Evolutionary conservation across 2,329 filamentous ascomycete genomes (phyloP), one percentile per base, ranked within the genome.

Genomic region (Xylariaceae sp.): DNA sequence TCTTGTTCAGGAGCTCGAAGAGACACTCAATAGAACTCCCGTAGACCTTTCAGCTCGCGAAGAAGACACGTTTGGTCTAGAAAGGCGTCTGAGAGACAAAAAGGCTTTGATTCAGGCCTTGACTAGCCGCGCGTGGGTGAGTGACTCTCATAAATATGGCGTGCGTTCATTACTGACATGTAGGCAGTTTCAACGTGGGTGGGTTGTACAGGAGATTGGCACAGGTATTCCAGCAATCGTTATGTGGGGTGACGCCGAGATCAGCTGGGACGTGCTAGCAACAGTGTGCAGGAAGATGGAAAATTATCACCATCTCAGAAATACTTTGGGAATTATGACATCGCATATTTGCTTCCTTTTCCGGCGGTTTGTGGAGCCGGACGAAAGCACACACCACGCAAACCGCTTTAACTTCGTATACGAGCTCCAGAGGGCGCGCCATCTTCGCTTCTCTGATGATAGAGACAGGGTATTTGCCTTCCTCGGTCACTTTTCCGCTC

Each of bases 391-490:
- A 3, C 46, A 31, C 17, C 46, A 44, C 15, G 41, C 41, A 35
- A 48, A 44, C 35, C n/a, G 46, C 2, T 19, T 44, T 17, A 48
- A 19, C 22, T 49, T 45, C 27, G 11, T 49, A 10, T 49, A 49
- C 11, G 47, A 49, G 30, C 42, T 44, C 1, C 47, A 45, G 1
- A n/a, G 42, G 14, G 42, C 41, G 17, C 47, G 47, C 10, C 41
- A 44, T 36, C 42, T 49, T 6, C 30, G n/a, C 1, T 33, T 22
- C 2, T 27, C 9, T 2, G 42, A 49, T 10, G 35, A 22, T 17
- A 41, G 47, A 14, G 47, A 49, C 42, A 40, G 47, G 11, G 42
- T 49, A 12, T 44, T 49, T 15, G 47, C 42, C 3, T 49, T 49
- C 40, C 30, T 49, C 3, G 42, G 47, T 3, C 47, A 44, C 31